Evolutionary conservation across 495 filamentous ascomycete genomes (phyloP).

Genomic region (Penicillium waksmanii): DNA sequence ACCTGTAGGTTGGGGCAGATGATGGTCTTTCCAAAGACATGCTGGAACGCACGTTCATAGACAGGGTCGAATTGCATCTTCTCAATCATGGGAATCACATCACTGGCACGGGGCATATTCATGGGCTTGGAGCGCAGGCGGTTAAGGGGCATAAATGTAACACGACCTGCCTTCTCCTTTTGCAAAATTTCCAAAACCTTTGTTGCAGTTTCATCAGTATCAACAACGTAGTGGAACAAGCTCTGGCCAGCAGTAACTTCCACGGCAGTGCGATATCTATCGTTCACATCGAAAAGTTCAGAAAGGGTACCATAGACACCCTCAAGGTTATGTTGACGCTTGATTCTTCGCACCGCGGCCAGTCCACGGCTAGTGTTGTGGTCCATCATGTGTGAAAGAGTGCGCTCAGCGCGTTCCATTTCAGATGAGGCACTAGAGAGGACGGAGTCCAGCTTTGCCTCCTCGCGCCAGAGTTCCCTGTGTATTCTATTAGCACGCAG

Average conservation of each 20-base stretch:
- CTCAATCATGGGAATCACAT: conserved; percentile 83
- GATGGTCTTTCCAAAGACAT: conserved; percentile 94
- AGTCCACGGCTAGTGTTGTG: conserved; percentile 81
- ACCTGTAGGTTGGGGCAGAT: conserved; percentile 88
- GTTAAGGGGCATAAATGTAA: conserved; percentile 94
- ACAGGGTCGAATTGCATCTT: conserved; percentile 78
- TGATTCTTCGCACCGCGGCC: conserved; percentile 77
- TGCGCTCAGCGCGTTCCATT: conserved; percentile 72
- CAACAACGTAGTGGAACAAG: conserved; percentile 95
- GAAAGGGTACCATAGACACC: conserved; percentile 94
- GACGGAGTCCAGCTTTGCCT: conserved; percentile 79
- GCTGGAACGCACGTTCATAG: conserved; percentile 84
- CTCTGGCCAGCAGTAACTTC: conserved; percentile 92
- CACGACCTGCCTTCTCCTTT: conserved; percentile 77
- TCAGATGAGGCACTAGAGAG: conserved; percentile 75
- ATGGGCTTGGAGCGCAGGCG: conserved; percentile 66
- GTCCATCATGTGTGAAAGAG: conserved; percentile 85
- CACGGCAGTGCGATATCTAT: conserved; percentile 86
- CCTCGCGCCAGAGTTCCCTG: conserved; percentile 82
- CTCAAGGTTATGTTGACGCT: conserved; percentile 71
- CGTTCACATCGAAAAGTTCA: conserved; percentile 82
- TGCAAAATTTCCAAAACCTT: conserved; percentile 78
- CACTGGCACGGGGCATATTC: conserved; percentile 82
- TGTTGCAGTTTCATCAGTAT: conserved; percentile 86
- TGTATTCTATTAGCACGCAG: conserved; percentile 20